These are phyloP conservation scores for Aspergillus proliferans DNA, from an alignment of 2,329 filamentous ascomycete genomes.

Conservation along the genomic window DNA sequence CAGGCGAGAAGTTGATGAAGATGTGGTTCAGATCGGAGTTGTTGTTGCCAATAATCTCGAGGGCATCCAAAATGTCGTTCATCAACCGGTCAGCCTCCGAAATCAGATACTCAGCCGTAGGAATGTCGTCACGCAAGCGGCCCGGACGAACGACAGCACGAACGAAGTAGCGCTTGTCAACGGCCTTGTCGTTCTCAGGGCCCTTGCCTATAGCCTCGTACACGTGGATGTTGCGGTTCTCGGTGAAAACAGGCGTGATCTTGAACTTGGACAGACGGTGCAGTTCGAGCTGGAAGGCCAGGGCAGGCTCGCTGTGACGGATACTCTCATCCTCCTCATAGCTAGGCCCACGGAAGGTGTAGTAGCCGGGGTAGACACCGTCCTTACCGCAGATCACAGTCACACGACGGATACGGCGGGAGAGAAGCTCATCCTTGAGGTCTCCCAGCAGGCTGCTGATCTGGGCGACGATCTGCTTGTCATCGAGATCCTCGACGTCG, in stretches of 20 bases:
- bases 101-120: slow-evolving; percentile 96
- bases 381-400: slow-evolving; percentile 97
- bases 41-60: slow-evolving; percentile 98
- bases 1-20: slow-evolving; percentile 98
- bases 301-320: slow-evolving; percentile 90
- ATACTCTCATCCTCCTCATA: slow-evolving; percentile 93
- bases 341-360: slow-evolving; percentile 88
- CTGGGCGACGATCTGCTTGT: slow-evolving; percentile 70
- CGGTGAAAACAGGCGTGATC: slow-evolving; percentile 96
- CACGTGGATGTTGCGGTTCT: slow-evolving; percentile 98
- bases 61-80: slow-evolving; percentile 93
- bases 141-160: slow-evolving; percentile 92
- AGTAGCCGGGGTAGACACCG: slow-evolving; percentile 92
- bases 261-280: slow-evolving; percentile 91
- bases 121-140: slow-evolving; percentile 91
- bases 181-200: slow-evolving; percentile 69
- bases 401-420: slow-evolving; percentile 76
- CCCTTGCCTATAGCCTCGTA: slow-evolving; percentile 96
- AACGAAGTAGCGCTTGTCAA: slow-evolving; percentile 89
- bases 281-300: slow-evolving; percentile 98
- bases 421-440: slow-evolving; percentile 75
- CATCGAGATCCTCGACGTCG: slow-evolving; percentile 76
- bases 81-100: slow-evolving; percentile 94
- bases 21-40: slow-evolving; percentile 99
- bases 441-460: slow-evolving; percentile 70